Percentiles rank a stretch among this genome's conserved stretches.
Evolutionary conservation across 1,284 basidiomycete genomes (phyloP).

Genomic region (Entoloma clypeatum): DNA sequence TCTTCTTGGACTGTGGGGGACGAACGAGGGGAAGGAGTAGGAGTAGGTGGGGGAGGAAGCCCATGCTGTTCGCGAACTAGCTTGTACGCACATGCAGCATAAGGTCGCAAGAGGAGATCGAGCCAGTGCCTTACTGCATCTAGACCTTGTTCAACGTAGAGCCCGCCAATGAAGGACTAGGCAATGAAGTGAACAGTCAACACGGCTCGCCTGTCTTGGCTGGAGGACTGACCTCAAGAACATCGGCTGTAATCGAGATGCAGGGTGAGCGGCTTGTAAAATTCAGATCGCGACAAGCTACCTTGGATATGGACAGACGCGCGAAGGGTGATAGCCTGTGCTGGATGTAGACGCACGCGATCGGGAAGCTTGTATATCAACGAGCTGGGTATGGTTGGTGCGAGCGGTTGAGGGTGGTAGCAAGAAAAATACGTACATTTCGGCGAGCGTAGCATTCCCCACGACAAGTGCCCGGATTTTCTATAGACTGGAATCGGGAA

Average conservation of each 20-base stretch:
- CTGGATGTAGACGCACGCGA: conserved; percentile 56
- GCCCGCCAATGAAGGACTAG: conserved; percentile 71
- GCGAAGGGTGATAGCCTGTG: conserved; percentile 64
- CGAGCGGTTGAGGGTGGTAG: conserved; percentile 3
- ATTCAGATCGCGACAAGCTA: conserved; percentile 20
- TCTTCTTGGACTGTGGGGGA: conserved; percentile 7
- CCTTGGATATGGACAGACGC: conserved; percentile 70
- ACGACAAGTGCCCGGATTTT: conserved; percentile 73
- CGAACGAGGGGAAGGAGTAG: conserved; percentile 20
- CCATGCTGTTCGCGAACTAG: conserved; percentile 61
- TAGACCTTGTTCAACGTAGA: conserved; percentile 66
- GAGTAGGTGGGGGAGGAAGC: conserved; percentile 34
- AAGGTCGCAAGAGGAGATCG: conserved; percentile 55
- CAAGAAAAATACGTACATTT: conserved; percentile 45
- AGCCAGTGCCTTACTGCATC: conserved; percentile 55
- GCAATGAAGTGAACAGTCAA: conserved; percentile 5
- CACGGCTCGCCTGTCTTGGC: conserved; percentile 4
- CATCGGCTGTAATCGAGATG: conserved; percentile 49
- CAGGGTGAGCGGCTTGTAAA: conserved; percentile 3
- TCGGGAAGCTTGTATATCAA: conserved; percentile 59
- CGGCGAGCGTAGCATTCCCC: conserved; percentile 66
- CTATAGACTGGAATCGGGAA: conserved; percentile 30
- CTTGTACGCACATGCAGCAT: conserved; percentile 55
- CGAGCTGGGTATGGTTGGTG: conserved; percentile 40
- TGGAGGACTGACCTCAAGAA: conserved; percentile 57